Conservation (phyloP, 2,329 filamentous ascomycete genomes). For the Xylariomycetidae sp. region DNA sequence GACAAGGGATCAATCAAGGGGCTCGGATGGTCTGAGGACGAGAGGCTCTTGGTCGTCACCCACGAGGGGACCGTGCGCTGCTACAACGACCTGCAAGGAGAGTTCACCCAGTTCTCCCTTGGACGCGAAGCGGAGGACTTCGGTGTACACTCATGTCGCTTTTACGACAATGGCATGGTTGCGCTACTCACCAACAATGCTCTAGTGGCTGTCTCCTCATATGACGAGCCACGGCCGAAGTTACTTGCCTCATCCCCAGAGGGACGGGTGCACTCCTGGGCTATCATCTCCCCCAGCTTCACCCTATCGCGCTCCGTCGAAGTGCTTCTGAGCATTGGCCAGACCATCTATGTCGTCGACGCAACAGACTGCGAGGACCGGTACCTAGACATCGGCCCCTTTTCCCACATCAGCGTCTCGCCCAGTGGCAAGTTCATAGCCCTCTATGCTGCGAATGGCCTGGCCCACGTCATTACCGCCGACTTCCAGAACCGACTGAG, state of each 20-base stretch:
- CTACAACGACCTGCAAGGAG: slow-evolving; percentile 85
- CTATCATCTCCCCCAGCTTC: slow-evolving; percentile 78
- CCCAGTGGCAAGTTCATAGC: slow-evolving; percentile 86
- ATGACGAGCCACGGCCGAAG: slow-evolving; percentile 84
- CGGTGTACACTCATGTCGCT: slow-evolving; percentile 82
- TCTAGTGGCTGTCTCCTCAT: slow-evolving; percentile 79
- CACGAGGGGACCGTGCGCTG: slow-evolving; percentile 86
- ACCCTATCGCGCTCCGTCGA: slow-evolving; percentile 91
- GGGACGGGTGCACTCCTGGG: slow-evolving; percentile 80
- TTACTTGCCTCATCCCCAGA: slow-evolving; percentile 70
- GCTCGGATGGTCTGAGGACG: slow-evolving; percentile 93
- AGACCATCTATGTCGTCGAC: slow-evolving; percentile 83
- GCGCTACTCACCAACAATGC: slow-evolving; percentile 85
- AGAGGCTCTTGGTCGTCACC: slow-evolving; percentile 82
- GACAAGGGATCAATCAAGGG: slow-evolving; percentile 83
- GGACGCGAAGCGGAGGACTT: slow-evolving; percentile 85
- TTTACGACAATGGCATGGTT: slow-evolving; percentile 90
- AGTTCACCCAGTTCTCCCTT: slow-evolving; percentile 90
- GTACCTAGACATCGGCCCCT: slow-evolving; percentile 84
- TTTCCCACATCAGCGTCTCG: slow-evolving; percentile 83
- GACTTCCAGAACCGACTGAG: slow-evolving; percentile 91
- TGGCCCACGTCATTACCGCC: slow-evolving; percentile 86
- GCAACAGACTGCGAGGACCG: slow-evolving; percentile 86
- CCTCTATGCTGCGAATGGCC: slow-evolving; percentile 78
- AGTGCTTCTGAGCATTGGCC: slow-evolving; percentile 76